A percentile compares a stretch with the other conserved stretches of the same genome.
Evolutionary conservation across 768 basidiomycete species (phyloP).

Genomic region (Lactarius quietus): DNA sequence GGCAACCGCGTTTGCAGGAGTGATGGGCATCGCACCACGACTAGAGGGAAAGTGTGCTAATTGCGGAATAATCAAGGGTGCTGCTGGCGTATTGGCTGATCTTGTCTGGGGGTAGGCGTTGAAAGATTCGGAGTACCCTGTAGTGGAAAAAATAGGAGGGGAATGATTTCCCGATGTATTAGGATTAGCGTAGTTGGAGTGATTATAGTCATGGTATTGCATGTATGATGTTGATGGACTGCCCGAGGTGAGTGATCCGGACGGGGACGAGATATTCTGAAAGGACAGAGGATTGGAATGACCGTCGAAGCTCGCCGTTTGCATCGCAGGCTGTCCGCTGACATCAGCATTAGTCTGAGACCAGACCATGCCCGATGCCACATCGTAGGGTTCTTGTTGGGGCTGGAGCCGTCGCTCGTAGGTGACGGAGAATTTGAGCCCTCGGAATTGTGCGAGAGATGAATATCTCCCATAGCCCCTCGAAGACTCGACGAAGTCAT

Average conservation of each 20-base stretch:
- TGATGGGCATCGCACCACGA: slow-evolving; percentile 30
- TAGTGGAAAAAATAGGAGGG: slow-evolving; percentile 20
- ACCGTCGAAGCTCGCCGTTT: slow-evolving; percentile 18
- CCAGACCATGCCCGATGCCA: slow-evolving; percentile 28
- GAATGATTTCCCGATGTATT: slow-evolving; percentile 17
- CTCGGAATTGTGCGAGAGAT: slow-evolving; percentile 37
- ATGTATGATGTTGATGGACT: slow-evolving; percentile 25
- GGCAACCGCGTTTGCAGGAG: slow-evolving; percentile 26
- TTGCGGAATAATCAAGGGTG: slow-evolving; percentile 26
- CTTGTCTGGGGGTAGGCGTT: slow-evolving; percentile 22
- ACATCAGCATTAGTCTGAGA: slow-evolving; percentile 23
- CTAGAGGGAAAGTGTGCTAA: slow-evolving; percentile 26
- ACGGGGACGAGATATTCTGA: slow-evolving; percentile 22
- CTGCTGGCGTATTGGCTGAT: background rate
- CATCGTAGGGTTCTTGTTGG: slow-evolving; percentile 28
- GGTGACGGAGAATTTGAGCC: slow-evolving; percentile 32
- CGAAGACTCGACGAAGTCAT: slow-evolving; percentile 49
- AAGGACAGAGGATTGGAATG: slow-evolving; percentile 22
- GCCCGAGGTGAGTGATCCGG: slow-evolving; percentile 22
- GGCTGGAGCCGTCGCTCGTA: slow-evolving; percentile 27
- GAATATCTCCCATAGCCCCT: slow-evolving; percentile 59
- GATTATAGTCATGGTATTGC: slow-evolving; percentile 26
- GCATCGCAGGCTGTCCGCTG: slow-evolving; percentile 15
- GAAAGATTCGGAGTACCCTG: slow-evolving; percentile 26
- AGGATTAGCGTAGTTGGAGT: slow-evolving; percentile 25